Evolutionary conservation across 192 early-diverging fungal species (phyloP), one percentile per base, ranked within the genome.

Genomic region (Entomortierella parvispora): DNA sequence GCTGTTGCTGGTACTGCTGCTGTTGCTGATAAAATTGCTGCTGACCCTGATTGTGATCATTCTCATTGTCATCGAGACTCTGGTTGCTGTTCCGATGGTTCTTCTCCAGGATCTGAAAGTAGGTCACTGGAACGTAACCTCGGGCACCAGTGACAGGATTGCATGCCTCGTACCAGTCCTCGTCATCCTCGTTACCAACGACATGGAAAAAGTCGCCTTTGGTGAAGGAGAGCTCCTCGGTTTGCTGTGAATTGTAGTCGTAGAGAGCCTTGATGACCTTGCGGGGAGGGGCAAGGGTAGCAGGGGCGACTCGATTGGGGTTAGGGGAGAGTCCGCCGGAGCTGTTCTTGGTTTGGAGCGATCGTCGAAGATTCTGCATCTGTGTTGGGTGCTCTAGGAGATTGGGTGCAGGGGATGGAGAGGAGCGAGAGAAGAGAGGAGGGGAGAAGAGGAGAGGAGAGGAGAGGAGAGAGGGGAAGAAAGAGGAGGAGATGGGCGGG

Each of bases 171-270:
- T 90, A 94, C 89, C 89, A 92, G 59, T 84, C 62, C 53, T 79
- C 80, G 79, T 90, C 90, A 37, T 88, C 85, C n/a, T 92, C 90
- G 49, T 89, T 86, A 22, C 86, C 89, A 28, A 90, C 79, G 17
- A 93, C 92, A 54, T 91, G 88, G 80, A 91, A 93, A 70, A 91
- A 93, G 48, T 93, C 92, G 56, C 91, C 92, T 54, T 89, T 87
- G 55, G 81, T 81, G 58, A 93, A 93, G 44, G 90, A 88, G n/a
- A 93, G 80, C 69, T 93, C 89, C 23, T 82, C 69, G 47, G 56
- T 76, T 28, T 81, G 85, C 51, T 85, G 71, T 18, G 88, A 89
- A 14, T 82, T 72, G 64, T 93, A 91, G 84, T 88, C 85, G 68
- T 87, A 88, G 22, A 88, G 69, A 17, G 92, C 89, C 67, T 90